Conservation (phyloP, 1,139 yeast species). For the Kodamaea anthophila region DNA sequence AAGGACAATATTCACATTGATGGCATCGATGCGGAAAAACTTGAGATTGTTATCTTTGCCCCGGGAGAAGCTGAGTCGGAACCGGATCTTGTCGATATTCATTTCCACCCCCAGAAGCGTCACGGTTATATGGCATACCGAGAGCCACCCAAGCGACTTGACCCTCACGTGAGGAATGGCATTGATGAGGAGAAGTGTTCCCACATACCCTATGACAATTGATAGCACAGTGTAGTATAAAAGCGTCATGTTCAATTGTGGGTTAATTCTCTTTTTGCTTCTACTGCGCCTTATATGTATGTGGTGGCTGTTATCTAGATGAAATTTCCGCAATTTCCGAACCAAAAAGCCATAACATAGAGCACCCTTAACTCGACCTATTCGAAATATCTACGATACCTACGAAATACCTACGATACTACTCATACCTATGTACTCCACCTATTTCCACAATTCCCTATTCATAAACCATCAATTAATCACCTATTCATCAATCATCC, state of each 20-base stretch:
- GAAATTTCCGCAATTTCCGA: too few species aligned
- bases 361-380: too few species aligned
- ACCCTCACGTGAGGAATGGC: conserved; percentile 29
- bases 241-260: background rate
- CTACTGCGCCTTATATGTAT: too few species aligned
- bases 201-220: conserved; percentile 14
- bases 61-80: conserved; percentile 24
- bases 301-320: too few species aligned
- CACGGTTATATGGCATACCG: conserved; percentile 25
- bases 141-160: conserved; percentile 34
- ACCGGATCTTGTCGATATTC: conserved; percentile 17
- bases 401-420: too few species aligned
- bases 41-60: conserved; percentile 25
- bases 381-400: too few species aligned
- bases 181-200: conserved; percentile 20
- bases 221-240: conserved; percentile 3
- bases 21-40: conserved; percentile 25
- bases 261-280: too few species aligned
- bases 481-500: too few species aligned
- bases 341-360: too few species aligned
- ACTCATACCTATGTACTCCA: too few species aligned
- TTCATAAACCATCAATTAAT: too few species aligned
- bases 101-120: conserved; percentile 14
- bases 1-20: conserved; percentile 19
- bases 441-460: too few species aligned